Base-by-base conservation (phyloP, 1,284 basidiomycete species). In the Ceratobasidium sp. region DNA sequence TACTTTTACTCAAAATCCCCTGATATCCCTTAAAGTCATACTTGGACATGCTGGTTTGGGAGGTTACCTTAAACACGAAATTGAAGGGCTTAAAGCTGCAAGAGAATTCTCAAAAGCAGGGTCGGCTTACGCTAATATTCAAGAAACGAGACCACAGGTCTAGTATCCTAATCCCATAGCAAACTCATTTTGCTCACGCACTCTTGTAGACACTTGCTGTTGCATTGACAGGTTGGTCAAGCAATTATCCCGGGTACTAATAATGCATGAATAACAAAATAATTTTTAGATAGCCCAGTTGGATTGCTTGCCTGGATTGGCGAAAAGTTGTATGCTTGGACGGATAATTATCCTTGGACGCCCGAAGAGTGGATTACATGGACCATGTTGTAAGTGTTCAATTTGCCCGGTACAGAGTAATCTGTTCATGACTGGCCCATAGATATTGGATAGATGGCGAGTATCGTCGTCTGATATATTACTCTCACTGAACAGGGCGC, bases 281-380 rank as follows among this genome's bases (percentile, higher is more conserved):
- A 19, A 22, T 15, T 8, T 64, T 13, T 52, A 78, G 78, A 78
- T 64, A 79, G 78, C 49, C 79, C 78, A 22, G 69, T 67, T 1
- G 79, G 77, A 15, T 65, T 80, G 8, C 57, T 80, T 32, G 77
- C 79, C 19, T 80, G 79, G 79, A 74, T 80, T 43, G 73, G 77
- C 5, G 78, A 80, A 68, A 80, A 80, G 51, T 59, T 77, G 11
- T 54, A 79, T 51, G 43, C 61, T 8, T 79, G 79, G 77, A 76
- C 78, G 46, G 79, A 79, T 54, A 54, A 59, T 37, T 80, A 80
- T 51, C 71, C 77, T 9, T 80, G 78, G 78, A 76, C 78, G 29
- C 65, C 76, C 15, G 79, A 80, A 34, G 79, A 80, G 52, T 67
- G 77, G 32, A 64, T 79, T 56, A 78, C 76, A 25, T 79, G 78